These are phyloP conservation scores for Cubamyces sp. DNA, from an alignment of 768 basidiomycete genomes.

Conservation along the genomic window DNA sequence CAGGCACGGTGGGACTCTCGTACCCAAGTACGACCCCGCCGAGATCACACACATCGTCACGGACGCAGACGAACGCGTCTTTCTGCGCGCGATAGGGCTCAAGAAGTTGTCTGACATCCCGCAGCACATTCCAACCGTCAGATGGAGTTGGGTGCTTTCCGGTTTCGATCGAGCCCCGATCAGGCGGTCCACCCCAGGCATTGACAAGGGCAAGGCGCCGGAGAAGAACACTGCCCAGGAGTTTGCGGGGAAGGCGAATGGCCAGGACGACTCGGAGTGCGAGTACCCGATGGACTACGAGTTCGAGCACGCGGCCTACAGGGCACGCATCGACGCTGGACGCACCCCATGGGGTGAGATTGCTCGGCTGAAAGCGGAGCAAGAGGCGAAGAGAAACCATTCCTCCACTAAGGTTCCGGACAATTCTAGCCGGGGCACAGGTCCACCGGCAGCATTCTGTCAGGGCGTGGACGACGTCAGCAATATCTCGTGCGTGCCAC, in stretches of 20 bases:
- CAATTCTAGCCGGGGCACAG: not conserved
- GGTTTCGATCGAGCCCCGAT: slow-evolving; percentile 36
- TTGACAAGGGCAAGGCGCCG: not conserved
- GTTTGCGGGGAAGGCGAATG: not conserved
- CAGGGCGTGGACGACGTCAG: slow-evolving; percentile 41
- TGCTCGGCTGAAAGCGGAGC: slow-evolving; percentile 21
- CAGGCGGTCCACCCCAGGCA: slow-evolving; percentile 23
- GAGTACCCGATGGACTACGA: slow-evolving; percentile 15
- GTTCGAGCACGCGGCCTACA: slow-evolving; percentile 26
- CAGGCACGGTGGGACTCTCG: slow-evolving; percentile 62
- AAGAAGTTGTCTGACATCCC: slow-evolving; percentile 61
- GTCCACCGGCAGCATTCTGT: not conserved
- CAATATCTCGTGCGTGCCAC: slow-evolving; percentile 49
- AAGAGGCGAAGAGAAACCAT: not conserved
- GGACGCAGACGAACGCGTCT: slow-evolving; percentile 30
- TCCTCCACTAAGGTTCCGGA: not conserved
- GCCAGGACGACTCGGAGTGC: not conserved
- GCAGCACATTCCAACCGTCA: slow-evolving; percentile 63
- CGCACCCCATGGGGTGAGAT: slow-evolving; percentile 12
- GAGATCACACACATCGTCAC: slow-evolving; percentile 72
- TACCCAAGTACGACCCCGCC: slow-evolving; percentile 58
- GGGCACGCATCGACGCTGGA: slow-evolving; percentile 25
- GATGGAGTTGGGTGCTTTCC: slow-evolving; percentile 62
- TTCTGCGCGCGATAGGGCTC: slow-evolving; percentile 49
- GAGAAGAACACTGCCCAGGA: not conserved